phyloP scores from a whole-genome alignment of 257 asterid species.

The Craterostigma plantagineum region DNA sequence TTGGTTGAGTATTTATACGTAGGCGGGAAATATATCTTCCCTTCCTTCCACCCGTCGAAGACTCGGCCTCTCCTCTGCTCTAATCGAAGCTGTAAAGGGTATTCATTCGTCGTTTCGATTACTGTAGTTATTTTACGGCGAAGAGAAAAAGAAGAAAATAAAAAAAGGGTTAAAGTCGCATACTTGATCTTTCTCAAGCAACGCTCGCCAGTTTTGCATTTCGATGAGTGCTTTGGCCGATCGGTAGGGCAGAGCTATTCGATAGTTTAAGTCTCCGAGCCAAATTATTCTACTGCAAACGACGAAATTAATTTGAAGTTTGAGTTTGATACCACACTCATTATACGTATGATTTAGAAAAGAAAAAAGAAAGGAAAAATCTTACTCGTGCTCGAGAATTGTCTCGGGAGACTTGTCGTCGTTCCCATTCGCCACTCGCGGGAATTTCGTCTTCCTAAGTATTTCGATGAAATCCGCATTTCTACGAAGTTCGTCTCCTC shows the following conservation, averaged over 20 bases:
- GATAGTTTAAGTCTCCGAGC: conserved; percentile 89
- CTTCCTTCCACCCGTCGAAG: conserved; percentile 80
- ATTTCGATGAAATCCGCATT: conserved; percentile 89
- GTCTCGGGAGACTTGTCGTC: conserved; percentile 68
- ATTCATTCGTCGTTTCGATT: too few species aligned
- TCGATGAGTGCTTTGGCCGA: conserved; percentile 83
- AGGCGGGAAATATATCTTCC: conserved; percentile 73
- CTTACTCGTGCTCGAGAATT: conserved; percentile 76
- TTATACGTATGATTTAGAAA: background rate
- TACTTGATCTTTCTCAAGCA: conserved; percentile 84
- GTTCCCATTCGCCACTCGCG: conserved; percentile 35
- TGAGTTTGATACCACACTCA: background rate
- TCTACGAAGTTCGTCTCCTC: conserved; percentile 72
- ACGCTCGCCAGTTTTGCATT: conserved; percentile 84
- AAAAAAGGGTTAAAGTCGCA: background rate
- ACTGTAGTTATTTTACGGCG: too few species aligned
- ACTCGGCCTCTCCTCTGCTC: conserved; percentile 72
- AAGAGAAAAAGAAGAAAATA: background rate
- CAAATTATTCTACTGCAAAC: conserved; percentile 67
- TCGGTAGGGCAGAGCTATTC: conserved; percentile 74
- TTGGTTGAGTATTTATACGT: conserved; percentile 82
- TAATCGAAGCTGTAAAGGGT: conserved; percentile 62
- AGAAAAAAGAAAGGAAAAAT: background rate
- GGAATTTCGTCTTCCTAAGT: conserved; percentile 76
- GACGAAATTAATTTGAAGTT: too few species aligned